These are phyloP conservation scores for Picochlorum sp. DNA, from an alignment of 139 green algal species.

Conservation along the genomic window DNA sequence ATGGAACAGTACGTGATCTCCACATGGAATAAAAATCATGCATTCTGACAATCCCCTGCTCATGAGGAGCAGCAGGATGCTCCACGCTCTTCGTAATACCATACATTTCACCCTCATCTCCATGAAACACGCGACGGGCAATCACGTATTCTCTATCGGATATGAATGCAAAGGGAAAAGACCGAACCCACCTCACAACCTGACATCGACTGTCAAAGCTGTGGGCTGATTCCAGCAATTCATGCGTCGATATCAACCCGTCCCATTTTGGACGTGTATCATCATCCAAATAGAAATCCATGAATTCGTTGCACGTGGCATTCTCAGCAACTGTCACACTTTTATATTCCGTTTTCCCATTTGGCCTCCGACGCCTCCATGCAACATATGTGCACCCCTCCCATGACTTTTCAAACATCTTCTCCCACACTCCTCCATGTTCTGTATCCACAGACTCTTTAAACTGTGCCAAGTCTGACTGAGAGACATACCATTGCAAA, in stretches of 20 bases:
- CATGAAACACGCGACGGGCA: conserved; percentile 48
- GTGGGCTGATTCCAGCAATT: conserved; percentile 40
- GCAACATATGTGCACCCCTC: conserved; percentile 52
- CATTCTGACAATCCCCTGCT: conserved; percentile 33
- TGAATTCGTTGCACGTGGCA: conserved; percentile 73
- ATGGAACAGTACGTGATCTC: conserved; percentile 49
- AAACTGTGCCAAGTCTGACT: conserved; percentile 61
- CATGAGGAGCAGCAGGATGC: conserved; percentile 29
- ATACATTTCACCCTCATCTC: conserved; percentile 47
- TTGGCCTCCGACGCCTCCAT: conserved; percentile 53
- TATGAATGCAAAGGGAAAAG: conserved; percentile 86
- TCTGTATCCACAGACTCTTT: conserved; percentile 37
- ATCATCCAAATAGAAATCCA: conserved; percentile 80
- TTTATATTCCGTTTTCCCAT: conserved; percentile 85
- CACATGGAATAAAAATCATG: conserved; percentile 47
- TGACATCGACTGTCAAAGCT: conserved; percentile 35
- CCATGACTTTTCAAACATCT: conserved; percentile 62
- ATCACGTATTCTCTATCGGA: conserved; percentile 78
- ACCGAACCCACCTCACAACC: conserved; percentile 79
- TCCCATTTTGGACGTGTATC: conserved; percentile 64
- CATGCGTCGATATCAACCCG: conserved; percentile 61
- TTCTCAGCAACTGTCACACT: conserved; percentile 56
- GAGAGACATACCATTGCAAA: conserved; percentile 52
- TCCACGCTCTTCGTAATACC: conserved; percentile 38
- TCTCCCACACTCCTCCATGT: conserved; percentile 39